Evolutionary conservation across 176 grass and related monocot species (phyloP).

Genomic region (Aechmea fasciata): DNA sequence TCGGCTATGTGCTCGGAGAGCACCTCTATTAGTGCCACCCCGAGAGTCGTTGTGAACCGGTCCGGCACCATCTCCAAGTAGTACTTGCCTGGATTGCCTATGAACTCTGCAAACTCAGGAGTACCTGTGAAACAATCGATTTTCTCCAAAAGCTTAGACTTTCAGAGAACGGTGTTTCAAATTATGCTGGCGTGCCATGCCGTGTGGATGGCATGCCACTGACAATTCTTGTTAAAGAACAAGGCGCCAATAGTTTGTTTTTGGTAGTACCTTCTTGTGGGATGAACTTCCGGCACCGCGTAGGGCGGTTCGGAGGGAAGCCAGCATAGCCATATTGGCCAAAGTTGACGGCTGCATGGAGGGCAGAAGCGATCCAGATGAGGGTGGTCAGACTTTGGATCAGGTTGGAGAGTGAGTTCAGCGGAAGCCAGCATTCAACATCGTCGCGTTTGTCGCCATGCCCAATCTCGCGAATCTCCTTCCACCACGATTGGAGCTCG

Average conservation of each 20-base stretch:
- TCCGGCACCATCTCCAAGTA: slow-evolving; percentile 61
- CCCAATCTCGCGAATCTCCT: slow-evolving; percentile 55
- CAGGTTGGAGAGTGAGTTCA: slow-evolving; percentile 40
- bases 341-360: slow-evolving; percentile 91
- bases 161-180: no score
- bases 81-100: slow-evolving; percentile 48
- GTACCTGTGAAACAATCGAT: slow-evolving; percentile 7
- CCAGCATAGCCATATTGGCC: slow-evolving; percentile 91
- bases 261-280: slow-evolving; percentile 29
- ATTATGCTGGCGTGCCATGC: no score
- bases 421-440: slow-evolving; percentile 52
- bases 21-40: slow-evolving; percentile 80
- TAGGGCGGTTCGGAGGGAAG: slow-evolving; percentile 77
- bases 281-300: slow-evolving; percentile 66
- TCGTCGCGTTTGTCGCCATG: slow-evolving; percentile 68
- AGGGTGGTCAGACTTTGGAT: slow-evolving; percentile 53
- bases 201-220: no score
- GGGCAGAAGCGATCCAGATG: slow-evolving; percentile 80
- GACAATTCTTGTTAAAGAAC: no score
- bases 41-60: slow-evolving; percentile 73
- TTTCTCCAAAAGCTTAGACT: no score
- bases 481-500: slow-evolving; percentile 79
- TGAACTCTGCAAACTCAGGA: slow-evolving; percentile 50
- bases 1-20: slow-evolving; percentile 78
- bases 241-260: no score